phyloP scores from a whole-genome alignment of 108 stramenopile genomes.

The Discostella pseudostelligera region DNA sequence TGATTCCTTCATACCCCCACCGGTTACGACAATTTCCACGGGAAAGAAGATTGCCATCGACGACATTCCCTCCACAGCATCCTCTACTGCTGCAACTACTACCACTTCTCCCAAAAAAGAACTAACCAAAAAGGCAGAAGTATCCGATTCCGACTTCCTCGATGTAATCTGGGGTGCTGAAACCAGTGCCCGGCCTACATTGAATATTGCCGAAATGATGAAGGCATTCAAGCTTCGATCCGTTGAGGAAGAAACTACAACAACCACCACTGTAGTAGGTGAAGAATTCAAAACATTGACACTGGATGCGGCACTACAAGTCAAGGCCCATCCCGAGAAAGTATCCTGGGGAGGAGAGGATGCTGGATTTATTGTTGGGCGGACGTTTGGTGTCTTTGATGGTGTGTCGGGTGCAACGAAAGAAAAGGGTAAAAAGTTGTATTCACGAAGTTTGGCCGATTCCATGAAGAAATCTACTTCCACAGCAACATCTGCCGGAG shows the following conservation, averaged over 20 bases:
- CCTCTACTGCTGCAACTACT: neutral
- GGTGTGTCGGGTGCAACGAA: constrained; percentile 87
- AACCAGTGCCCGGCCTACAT: constrained; percentile 37
- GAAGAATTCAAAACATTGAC: constrained; percentile 29
- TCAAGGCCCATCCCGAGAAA: constrained; percentile 82
- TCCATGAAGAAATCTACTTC: constrained; percentile 57
- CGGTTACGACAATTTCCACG: constrained; percentile 4
- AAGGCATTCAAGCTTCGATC: constrained; percentile 38
- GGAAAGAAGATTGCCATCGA: constrained; percentile 15
- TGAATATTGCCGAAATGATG: constrained; percentile 51
- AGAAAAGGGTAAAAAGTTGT: constrained; percentile 67
- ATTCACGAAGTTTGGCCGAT: constrained; percentile 66
- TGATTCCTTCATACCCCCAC: constrained; percentile 24
- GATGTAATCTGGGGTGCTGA: constrained; percentile 47
- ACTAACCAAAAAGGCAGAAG: constrained; percentile 23
- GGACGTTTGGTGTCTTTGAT: constrained; percentile 88
- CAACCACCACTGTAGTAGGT: constrained; percentile 11
- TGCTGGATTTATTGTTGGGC: constrained; percentile 67
- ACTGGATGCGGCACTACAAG: constrained; percentile 58
- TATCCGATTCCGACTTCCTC: constrained; percentile 44
- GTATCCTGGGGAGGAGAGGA: constrained; percentile 88
- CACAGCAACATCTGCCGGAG: constrained; percentile 6
- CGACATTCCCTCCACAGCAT: neutral
- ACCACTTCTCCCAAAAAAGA: constrained; percentile 1
- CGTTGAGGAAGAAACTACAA: constrained; percentile 20